A percentile compares a stretch with the other conserved stretches of the same genome.
These are phyloP conservation scores for Cordyceps fumosorosea DNA, from an alignment of 2,329 filamentous ascomycete genomes.

Conservation along the genomic window DNA sequence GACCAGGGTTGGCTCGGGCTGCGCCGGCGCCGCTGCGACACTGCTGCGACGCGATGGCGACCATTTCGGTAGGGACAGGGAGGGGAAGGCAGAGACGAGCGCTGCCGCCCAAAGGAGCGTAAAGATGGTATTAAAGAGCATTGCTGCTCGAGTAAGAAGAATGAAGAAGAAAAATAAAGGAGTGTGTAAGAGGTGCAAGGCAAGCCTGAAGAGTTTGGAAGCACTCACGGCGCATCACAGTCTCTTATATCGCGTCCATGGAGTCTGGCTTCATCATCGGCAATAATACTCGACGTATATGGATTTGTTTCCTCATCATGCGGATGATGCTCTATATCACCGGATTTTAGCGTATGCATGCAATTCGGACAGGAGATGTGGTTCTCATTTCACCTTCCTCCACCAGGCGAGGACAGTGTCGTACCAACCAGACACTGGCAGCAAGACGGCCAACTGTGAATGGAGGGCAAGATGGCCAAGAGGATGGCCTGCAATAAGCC, in stretches of 20 bases:
- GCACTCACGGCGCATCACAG: background rate
- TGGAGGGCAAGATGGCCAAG: background rate
- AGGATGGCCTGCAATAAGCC: background rate
- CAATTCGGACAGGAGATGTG: background rate
- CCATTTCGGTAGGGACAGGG: slow-evolving; percentile 2
- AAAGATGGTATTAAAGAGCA: slow-evolving; percentile 8
- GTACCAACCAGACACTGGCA: background rate
- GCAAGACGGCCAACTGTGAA: background rate
- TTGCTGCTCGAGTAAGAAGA: background rate
- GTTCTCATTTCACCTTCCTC: slow-evolving; percentile 5
- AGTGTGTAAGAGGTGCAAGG: background rate
- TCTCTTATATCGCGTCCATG: background rate
- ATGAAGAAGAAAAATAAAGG: background rate
- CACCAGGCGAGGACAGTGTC: background rate
- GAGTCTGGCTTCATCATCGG: background rate
- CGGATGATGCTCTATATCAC: background rate
- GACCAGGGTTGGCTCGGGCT: background rate
- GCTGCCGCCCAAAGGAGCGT: slow-evolving; percentile 5
- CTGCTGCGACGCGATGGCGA: background rate
- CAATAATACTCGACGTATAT: background rate
- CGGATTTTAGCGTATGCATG: background rate
- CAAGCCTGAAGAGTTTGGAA: background rate
- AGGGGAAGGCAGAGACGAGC: slow-evolving; percentile 2
- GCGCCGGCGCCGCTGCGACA: background rate
- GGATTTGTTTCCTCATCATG: background rate